phyloP scores from a whole-genome alignment of 2,329 filamentous ascomycete genomes.

The Aspergillus phoenicis region DNA sequence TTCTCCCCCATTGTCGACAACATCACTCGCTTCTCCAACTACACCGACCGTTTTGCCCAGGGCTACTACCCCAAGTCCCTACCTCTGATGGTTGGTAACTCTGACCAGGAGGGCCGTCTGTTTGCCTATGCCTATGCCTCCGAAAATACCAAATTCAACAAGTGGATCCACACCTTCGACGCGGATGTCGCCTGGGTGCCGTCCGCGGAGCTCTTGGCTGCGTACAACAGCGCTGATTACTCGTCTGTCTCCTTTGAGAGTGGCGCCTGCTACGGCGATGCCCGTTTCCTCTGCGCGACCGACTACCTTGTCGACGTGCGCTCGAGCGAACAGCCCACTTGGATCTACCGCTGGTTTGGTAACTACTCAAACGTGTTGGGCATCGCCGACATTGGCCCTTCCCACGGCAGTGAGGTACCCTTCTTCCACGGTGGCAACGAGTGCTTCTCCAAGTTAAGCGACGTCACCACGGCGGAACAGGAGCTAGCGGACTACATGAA shows the following conservation, averaged over 20 bases:
- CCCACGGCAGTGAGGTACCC: slow-evolving; percentile 27
- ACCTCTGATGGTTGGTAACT: slow-evolving; percentile 27
- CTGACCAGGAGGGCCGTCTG: slow-evolving; percentile 25
- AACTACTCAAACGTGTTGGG: slow-evolving; percentile 25
- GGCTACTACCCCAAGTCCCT: slow-evolving; percentile 23
- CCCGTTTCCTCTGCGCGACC: slow-evolving; percentile 27
- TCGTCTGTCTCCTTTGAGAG: slow-evolving; percentile 24
- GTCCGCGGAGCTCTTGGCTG: slow-evolving; percentile 16
- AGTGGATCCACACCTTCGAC: slow-evolving; percentile 26
- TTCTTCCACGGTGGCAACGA: slow-evolving; percentile 30
- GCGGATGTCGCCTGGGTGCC: slow-evolving; percentile 25
- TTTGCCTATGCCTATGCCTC: slow-evolving; percentile 22
- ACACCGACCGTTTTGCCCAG: slow-evolving; percentile 21
- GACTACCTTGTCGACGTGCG: slow-evolving; percentile 25
- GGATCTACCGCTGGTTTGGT: slow-evolving; percentile 29
- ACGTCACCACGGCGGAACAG: slow-evolving; percentile 22
- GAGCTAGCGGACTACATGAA: slow-evolving; percentile 25
- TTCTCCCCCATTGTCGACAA: slow-evolving; percentile 23
- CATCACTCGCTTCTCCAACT: slow-evolving; percentile 26
- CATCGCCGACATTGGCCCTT: slow-evolving; percentile 19
- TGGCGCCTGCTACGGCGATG: slow-evolving; percentile 27
- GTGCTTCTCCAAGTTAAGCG: slow-evolving; percentile 21
- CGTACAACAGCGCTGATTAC: slow-evolving; percentile 22
- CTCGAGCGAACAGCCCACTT: slow-evolving; percentile 22
- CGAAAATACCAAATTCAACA: slow-evolving; percentile 24